These are phyloP conservation scores for Dothistroma pini DNA, from an alignment of 2,329 filamentous ascomycete species.

Conservation along the genomic window DNA sequence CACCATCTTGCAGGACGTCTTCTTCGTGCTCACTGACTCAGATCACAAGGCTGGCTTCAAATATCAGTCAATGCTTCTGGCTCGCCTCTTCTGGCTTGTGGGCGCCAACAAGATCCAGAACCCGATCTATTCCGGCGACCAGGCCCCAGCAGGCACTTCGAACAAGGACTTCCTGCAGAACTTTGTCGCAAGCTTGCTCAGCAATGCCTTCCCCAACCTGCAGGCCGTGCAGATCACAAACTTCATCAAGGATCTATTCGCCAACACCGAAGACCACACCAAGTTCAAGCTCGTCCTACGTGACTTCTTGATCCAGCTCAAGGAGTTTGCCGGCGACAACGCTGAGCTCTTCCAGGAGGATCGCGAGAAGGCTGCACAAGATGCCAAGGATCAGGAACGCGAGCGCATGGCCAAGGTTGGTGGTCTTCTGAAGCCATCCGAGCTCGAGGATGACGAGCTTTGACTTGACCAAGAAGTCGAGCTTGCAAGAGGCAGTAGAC, in stretches of 20 bases:
- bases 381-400: slow-evolving; percentile 81
- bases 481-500: slow-evolving; percentile 9
- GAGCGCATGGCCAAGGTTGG: slow-evolving; percentile 93
- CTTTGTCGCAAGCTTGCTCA: slow-evolving; percentile 79
- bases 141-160: slow-evolving; percentile 75
- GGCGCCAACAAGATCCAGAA: slow-evolving; percentile 84
- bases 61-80: slow-evolving; percentile 88
- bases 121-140: slow-evolving; percentile 81
- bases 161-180: slow-evolving; percentile 89
- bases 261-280: slow-evolving; percentile 80
- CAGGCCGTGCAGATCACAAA: slow-evolving; percentile 75
- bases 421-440: slow-evolving; percentile 93
- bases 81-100: slow-evolving; percentile 96
- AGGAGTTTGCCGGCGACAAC: slow-evolving; percentile 96
- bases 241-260: slow-evolving; percentile 88
- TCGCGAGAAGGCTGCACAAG: slow-evolving; percentile 84
- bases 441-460: slow-evolving; percentile 77
- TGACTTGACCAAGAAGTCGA: slow-evolving; percentile 64
- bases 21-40: slow-evolving; percentile 95
- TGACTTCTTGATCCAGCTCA: slow-evolving; percentile 94
- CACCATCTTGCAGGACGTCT: slow-evolving; percentile 92
- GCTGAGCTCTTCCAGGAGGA: slow-evolving; percentile 90
- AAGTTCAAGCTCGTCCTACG: slow-evolving; percentile 95
- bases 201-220: slow-evolving; percentile 90
- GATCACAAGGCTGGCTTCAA: slow-evolving; percentile 99